Evolutionary conservation across 2,329 filamentous ascomycete species (phyloP), one percentile per base, ranked within the genome.

Genomic region (Sclerotinia nivalis): DNA sequence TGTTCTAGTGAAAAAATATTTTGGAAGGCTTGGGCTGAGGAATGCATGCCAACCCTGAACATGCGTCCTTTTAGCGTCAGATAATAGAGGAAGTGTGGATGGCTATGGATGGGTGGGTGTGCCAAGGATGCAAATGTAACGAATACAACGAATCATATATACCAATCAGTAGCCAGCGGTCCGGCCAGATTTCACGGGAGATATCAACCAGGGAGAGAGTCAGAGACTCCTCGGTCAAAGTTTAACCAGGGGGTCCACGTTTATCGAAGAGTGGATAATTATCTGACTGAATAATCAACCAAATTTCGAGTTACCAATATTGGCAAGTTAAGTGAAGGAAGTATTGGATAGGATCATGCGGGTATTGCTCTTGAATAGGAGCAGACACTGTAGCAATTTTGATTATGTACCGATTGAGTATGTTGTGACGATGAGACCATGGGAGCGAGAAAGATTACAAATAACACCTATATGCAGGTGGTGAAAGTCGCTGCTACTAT

Each of bases 161-260:
- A 34, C n/a, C 31, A 52, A 34, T 40, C 47, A 64, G 47, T 52
- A 25, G n/a, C 47, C 47, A 65, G 47, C 47, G 34, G 61, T 64
- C 66, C 66, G 58, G 66, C 37, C 66, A 64, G 56, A 64, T 64
- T 64, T 64, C 58, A 64, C 58, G 58, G 66, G 66, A 68, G 47
- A 64, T 64, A 47, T 50, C 34, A 54, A 45, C 7, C 34, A 45
- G 47, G 37, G 10, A 64, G 34, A 54, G 58, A 64, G 52, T 65
- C 45, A 12, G 20, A 52, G 12, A 10, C 7, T 52, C 45, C 49
- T 55, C 25, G 22, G 25, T 54, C 59, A 43, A 28, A 10, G 15
- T 25, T 47, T 34, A 54, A 13, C 66, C 56, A 64, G 66, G 66
- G 58, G 56, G 40, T 64, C 66, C 66, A 64, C 45, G 66, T 69